Base-by-base conservation (phyloP, 768 basidiomycete genomes). In the Agrocybe pediades region DNA sequence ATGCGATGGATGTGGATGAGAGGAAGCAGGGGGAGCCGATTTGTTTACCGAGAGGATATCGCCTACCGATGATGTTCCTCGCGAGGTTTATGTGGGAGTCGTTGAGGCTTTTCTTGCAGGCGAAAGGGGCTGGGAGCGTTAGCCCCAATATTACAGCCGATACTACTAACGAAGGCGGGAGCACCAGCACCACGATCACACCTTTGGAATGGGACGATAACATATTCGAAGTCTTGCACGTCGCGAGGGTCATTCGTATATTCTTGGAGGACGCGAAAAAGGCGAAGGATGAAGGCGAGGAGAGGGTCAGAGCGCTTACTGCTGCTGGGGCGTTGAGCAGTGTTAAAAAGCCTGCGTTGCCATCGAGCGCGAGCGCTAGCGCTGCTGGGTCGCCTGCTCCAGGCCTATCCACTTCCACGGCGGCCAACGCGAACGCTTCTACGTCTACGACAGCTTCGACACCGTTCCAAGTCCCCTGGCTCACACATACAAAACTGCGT, bases 51-150 rank as follows among this genome's bases (percentile, higher is more conserved):
- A 60, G 71, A 6, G 69, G 63, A 9, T 80, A 80, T 56, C 67
- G 78, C 1, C 59, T 77, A 16, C 77, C 78, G 0, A 60, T 80
- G 16, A 70, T 80, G 68, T 80, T 77, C 61, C 68, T 74, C 19
- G 74, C 74, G 30, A 73, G 73, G 49, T 78, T 75, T 53, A 70
- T 70, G 48, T 80, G 76, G 76, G 72, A 73, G 53, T 71, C 68
- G 11, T 56, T 78, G 3, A 57, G 68, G 50, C 69, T 80, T 24
- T 74, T 78, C 9, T 54, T 77, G 46, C 72, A 70, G 6, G 70
- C 73, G 4, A 53, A 53, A 21, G 60, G 66, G 20, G 65, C 68
- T 2, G 60, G 66, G 20, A n/a, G n/a, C n/a, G n/a, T n/a, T n/a
- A n/a, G n/a, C n/a, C n/a, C n/a, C n/a, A n/a, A n/a, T n/a, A n/a